Evolutionary conservation across 1,139 yeast species (phyloP), one percentile per base, ranked within the genome.

Genomic region (Torulaspora pretoriensis): DNA sequence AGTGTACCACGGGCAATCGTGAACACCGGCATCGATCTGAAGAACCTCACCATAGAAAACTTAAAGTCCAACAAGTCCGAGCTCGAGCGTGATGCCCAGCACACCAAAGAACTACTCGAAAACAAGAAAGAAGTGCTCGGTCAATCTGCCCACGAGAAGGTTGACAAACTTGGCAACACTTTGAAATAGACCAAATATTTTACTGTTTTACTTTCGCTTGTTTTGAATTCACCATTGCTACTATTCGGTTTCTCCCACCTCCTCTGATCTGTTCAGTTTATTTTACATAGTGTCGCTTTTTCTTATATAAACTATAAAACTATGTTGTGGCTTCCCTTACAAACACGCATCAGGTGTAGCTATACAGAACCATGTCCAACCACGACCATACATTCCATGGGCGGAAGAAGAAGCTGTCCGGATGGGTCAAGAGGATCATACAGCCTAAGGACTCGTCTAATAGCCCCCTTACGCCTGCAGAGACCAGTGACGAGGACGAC

Each of bases 1-100:
- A 59, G 61, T 33, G 54, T 63, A n/a, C 65, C 67, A 22, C 54
- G 57, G 16, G 66, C 67, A 4, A 46, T 63, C 14, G 56, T 61
- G 12, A 50, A 59, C 25, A 63, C 67, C 3, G 65, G 67, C 27
- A 48, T 54, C 19, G 65, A 61, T 14, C 45, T 62, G 14, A 64
- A 64, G 39, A 50, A 51, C 28, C 34, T 49, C 40, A 61, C 65
- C 8, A 34, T 61, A 1, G 61, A 56, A 28, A 61, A 55, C 42
- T 38, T 62, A 17, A 61, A 56, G 42, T 39, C 50, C 28, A 49
- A 47, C 38, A 39, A 37, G 34, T 35, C 40, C 10, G 47, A 43
- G 37, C 35, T 47, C 16, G 46, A 47, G 32, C 40, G 42, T 10
- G 47, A 38, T 9, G 46, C 40, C 10, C 42, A 38, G n/a, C 22